These are phyloP conservation scores for Canavalia gladiata DNA, from an alignment of 306 rosid species.

Conservation along the genomic window DNA sequence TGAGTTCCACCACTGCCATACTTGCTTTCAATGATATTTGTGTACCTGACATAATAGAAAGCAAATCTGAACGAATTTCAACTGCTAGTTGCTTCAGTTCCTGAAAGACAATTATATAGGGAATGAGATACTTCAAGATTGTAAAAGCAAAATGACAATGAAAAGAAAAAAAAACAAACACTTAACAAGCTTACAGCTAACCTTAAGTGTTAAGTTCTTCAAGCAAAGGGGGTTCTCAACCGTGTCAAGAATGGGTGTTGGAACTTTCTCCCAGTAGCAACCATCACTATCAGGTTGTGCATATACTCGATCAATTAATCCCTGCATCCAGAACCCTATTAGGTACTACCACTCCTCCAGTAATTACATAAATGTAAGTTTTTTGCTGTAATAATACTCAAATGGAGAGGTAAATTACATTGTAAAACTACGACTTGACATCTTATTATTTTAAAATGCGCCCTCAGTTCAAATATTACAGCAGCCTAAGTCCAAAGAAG, in stretches of 20 bases:
- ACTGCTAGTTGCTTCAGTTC: constrained; percentile 84
- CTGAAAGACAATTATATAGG: constrained; percentile 56
- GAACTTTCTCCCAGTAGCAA: constrained; percentile 68
- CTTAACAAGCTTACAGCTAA: constrained; percentile 45
- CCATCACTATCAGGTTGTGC: constrained; percentile 68
- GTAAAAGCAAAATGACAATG: constrained; percentile 21
- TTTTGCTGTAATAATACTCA: neutral
- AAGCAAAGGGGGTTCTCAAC: constrained; percentile 83
- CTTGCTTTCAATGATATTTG: constrained; percentile 64
- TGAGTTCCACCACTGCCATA: constrained; percentile 81
- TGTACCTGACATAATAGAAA: constrained; percentile 56
- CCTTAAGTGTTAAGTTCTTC: constrained; percentile 85
- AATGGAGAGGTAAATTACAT: constrained; percentile 31
- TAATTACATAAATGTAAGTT: constrained; percentile 26
- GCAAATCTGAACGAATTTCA: constrained; percentile 80
- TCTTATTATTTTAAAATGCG: constrained; percentile 19
- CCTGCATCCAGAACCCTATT: constrained; percentile 61
- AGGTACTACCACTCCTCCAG: constrained; percentile 37
- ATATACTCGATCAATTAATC: constrained; percentile 53
- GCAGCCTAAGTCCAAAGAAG: constrained; percentile 1
- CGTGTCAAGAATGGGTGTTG: constrained; percentile 88
- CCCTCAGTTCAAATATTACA: constrained; percentile 17
- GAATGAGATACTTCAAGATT: constrained; percentile 43
- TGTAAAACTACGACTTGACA: neutral
- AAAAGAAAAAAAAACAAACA: no score